Evolutionary conservation across 495 filamentous ascomycete species (phyloP), one percentile per base, ranked within the genome.

Genomic region (Penicillium crystallinum): DNA sequence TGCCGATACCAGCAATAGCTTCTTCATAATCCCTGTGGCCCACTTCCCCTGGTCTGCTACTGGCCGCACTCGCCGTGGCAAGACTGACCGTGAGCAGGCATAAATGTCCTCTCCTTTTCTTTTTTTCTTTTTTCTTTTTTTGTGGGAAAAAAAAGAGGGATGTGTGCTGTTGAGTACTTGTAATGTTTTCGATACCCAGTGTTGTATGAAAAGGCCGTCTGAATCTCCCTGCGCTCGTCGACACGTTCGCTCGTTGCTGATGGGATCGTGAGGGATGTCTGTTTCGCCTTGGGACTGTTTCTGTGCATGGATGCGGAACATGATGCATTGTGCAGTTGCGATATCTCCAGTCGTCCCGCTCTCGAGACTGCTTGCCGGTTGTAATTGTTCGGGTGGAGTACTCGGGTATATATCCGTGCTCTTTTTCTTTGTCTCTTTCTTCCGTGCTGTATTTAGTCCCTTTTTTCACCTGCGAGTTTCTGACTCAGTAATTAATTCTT

Each of bases 41-140:
- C 93, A 97, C 82, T 96, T 98, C 83, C 93, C 92, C 34, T 97
- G 93, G 93, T 91, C 87, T 30, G 87, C 89, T 62, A 91, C 89
- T 75, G 91, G 85, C 37, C 86, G 85, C 56, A 74, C 83, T 71
- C 60, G 55, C 48, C 76, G 85, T 39, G 67, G 70, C 48, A 74
- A 77, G 67, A 65, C 70, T 49, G 69, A 75, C 33, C 71, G 71
- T 22, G 66, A 74, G 53, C 46, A 59, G 21, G 72, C 63, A 4
- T 77, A 70, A 10, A 33, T n/a, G 2, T 9, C 8, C 29, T 33
- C 39, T 30, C n/a, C 11, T 46, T 33, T 37, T 22, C 14, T 10
- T 31, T 31, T 31, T 31, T 31, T 4, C 8, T 31, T 4, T 31
- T 31, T 31, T 4, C 29, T 22, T 47, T 40, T 17, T 17, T 52